Conservation (phyloP, 257 asterid species). For the Paulownia fortunei region DNA sequence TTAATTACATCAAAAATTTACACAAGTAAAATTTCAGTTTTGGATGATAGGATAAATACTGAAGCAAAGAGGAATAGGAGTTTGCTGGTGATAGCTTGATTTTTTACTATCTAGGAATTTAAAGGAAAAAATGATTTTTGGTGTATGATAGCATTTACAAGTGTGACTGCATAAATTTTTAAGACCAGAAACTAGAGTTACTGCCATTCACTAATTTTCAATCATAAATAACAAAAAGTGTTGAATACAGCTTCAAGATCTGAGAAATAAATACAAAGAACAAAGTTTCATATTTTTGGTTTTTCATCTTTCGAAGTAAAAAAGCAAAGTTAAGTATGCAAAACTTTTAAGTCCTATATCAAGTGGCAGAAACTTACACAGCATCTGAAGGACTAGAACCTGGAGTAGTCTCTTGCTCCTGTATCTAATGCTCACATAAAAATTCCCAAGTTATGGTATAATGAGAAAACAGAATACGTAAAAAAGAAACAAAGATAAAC, state of each 20-base stretch:
- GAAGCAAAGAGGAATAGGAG: neutral
- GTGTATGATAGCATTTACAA: neutral
- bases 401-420: neutral
- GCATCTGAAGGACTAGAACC: neutral
- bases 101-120: no score
- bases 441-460: neutral
- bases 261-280: neutral
- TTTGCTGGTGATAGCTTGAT: neutral
- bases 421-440: neutral
- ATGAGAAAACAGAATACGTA: neutral
- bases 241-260: neutral
- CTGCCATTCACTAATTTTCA: neutral
- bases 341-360: neutral
- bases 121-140: neutral
- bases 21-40: no score
- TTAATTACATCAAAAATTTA: neutral
- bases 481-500: neutral
- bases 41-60: neutral
- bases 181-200: neutral
- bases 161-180: no score
- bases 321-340: neutral
- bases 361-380: neutral
- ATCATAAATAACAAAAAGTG: neutral
- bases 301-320: neutral
- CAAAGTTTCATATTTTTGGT: neutral